Evolutionary conservation across 345 rosid species (phyloP).

Genomic region (Gossypium thurberi): DNA sequence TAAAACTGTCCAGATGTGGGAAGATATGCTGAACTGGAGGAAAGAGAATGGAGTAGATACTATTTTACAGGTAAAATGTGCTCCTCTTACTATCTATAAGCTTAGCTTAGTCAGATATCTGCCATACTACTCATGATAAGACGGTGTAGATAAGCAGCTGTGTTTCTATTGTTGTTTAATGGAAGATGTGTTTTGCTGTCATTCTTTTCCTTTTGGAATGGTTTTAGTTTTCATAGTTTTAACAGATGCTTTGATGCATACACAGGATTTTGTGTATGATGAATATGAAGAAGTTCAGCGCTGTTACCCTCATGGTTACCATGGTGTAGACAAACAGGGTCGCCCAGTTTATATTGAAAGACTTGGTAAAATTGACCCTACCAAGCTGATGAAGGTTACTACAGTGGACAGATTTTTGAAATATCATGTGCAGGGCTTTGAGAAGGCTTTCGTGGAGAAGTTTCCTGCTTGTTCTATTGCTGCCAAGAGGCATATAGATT

Average conservation of each 20-base stretch:
- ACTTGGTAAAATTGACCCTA: constrained; percentile 71
- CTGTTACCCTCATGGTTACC: constrained; percentile 92
- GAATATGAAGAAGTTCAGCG: constrained; percentile 72
- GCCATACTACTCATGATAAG: background rate
- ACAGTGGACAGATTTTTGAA: constrained; percentile 81
- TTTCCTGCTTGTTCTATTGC: constrained; percentile 90
- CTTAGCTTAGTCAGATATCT: background rate
- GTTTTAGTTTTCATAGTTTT: background rate
- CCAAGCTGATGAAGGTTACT: constrained; percentile 73
- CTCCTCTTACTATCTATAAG: background rate
- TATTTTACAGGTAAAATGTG: constrained; percentile 56
- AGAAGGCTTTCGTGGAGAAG: constrained; percentile 76
- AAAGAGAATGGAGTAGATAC: constrained; percentile 65
- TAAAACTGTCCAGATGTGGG: constrained; percentile 86
- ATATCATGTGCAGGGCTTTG: constrained; percentile 91
- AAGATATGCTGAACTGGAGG: constrained; percentile 93
- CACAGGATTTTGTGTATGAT: constrained; percentile 82
- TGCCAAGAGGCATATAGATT: constrained; percentile 74
- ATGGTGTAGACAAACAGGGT: constrained; percentile 89
- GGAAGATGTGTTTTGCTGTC: background rate
- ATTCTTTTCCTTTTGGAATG: background rate
- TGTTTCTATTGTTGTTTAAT: background rate
- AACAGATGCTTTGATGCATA: constrained; percentile 7
- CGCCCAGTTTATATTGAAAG: constrained; percentile 85
- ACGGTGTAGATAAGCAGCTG: background rate